Evolutionary conservation across 2,329 filamentous ascomycete genomes (phyloP).

Genomic region (Penicillium sp.): DNA sequence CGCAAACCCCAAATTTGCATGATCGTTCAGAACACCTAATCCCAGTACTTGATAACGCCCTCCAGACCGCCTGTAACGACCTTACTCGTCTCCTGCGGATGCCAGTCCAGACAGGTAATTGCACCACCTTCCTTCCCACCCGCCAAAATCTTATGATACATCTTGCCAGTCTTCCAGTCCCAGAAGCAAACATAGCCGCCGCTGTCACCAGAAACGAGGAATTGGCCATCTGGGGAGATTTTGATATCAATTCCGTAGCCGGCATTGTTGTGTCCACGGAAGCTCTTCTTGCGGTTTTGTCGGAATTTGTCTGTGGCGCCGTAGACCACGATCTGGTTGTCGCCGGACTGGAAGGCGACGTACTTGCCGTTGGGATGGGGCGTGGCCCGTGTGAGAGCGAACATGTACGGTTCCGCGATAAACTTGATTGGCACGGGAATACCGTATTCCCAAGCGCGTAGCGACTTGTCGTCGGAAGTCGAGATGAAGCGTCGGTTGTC

Average conservation of each 20-base stretch:
- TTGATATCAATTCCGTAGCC: slow-evolving; percentile 90
- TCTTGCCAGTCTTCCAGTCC: slow-evolving; percentile 99
- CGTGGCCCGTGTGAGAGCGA: slow-evolving; percentile 83
- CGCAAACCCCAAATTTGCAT: background rate
- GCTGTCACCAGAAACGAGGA: slow-evolving; percentile 83
- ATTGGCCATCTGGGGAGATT: slow-evolving; percentile 88
- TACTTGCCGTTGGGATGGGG: slow-evolving; percentile 90
- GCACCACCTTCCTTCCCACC: slow-evolving; percentile 69
- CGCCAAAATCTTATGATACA: slow-evolving; percentile 95
- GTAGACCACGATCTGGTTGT: slow-evolving; percentile 97
- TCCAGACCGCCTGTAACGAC: slow-evolving; percentile 88
- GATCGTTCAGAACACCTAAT: slow-evolving; percentile 57
- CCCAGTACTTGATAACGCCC: slow-evolving; percentile 89
- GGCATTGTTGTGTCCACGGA: slow-evolving; percentile 92
- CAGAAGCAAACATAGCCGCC: slow-evolving; percentile 93
- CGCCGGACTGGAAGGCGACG: slow-evolving; percentile 87
- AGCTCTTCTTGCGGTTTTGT: slow-evolving; percentile 96
- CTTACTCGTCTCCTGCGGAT: slow-evolving; percentile 96
- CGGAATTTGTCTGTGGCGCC: slow-evolving; percentile 93
- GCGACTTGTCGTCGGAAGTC: slow-evolving; percentile 93
- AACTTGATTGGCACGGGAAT: slow-evolving; percentile 99
- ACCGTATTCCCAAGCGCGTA: slow-evolving; percentile 97
- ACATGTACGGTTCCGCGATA: slow-evolving; percentile 98
- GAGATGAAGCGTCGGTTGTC: slow-evolving; percentile 95
- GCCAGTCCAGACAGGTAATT: slow-evolving; percentile 88